Conservation (phyloP, 2,329 filamentous ascomycete species). For the Chaetomium sp. region DNA sequence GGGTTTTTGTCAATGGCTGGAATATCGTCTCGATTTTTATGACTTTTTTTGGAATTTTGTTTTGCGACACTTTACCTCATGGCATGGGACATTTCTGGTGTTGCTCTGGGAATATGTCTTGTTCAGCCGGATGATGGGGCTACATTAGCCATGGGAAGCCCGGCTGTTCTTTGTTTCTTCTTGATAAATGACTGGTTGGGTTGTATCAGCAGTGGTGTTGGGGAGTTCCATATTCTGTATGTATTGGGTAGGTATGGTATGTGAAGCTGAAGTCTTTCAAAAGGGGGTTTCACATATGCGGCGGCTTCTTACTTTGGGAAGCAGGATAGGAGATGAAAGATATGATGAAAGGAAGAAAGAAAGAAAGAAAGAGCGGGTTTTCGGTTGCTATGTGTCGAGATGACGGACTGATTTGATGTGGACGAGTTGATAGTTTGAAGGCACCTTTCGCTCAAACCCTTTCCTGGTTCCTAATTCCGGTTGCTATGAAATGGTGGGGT, state of each 20-base stretch:
- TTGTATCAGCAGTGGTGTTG: constrained; percentile 7
- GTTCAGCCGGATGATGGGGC: background rate
- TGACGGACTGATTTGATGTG: too few species aligned
- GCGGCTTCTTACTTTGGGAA: background rate
- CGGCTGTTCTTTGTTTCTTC: background rate
- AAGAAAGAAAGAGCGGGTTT: too few species aligned
- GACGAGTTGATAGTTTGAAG: too few species aligned
- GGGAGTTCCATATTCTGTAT: background rate
- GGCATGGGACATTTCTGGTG: background rate
- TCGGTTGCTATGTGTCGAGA: too few species aligned
- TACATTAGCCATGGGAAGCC: background rate
- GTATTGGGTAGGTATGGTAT: background rate
- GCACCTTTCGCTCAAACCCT: too few species aligned
- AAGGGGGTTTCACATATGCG: background rate
- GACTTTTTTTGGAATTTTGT: background rate
- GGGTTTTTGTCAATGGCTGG: background rate
- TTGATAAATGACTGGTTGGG: background rate
- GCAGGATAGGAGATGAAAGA: too few species aligned
- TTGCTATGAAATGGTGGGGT: background rate
- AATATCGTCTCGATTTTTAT: background rate
- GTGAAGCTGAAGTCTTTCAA: too few species aligned
- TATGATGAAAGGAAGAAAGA: too few species aligned
- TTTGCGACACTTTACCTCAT: background rate
- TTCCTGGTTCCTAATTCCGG: background rate
- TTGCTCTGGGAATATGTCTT: background rate